Evolutionary conservation across 73 alveolate genomes (phyloP), one percentile per base, ranked within the genome.

Genomic region (Symbiodinium pilosum): DNA sequence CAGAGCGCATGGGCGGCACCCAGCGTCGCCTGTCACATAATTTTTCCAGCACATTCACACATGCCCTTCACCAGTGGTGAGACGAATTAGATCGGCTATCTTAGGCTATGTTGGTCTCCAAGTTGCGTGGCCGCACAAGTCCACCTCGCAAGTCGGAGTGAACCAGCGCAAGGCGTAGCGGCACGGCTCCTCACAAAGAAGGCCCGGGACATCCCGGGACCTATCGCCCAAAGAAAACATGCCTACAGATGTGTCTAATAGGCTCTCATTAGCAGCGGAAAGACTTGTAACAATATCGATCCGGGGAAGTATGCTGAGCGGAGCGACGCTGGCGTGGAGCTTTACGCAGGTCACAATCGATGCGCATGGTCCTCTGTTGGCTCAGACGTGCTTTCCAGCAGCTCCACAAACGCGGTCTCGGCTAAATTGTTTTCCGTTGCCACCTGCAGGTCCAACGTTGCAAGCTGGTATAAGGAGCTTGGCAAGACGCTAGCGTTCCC

Each of bases 1-100:
- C 95, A 88, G 21, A 88, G 95, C 43, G 95, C 95, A 39, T 88
- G 95, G 21, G 95, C 95, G n/a, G 95, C 86, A 30, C 86, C 95
- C n/a, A 88, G 36, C 26, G 95, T 88, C 14, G 95, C 81, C 81
- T 64, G 30, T 9, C 81, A 64, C 21, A 47, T n/a, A n/a, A n/a
- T n/a, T n/a, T n/a, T n/a, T n/a, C n/a, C n/a, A n/a, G n/a, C n/a
- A n/a, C n/a, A n/a, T n/a, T n/a, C n/a, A n/a, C n/a, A n/a, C n/a
- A n/a, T n/a, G n/a, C n/a, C n/a, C n/a, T n/a, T n/a, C n/a, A n/a
- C n/a, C n/a, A n/a, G n/a, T n/a, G n/a, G n/a, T n/a, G n/a, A n/a
- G n/a, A n/a, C n/a, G n/a, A n/a, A 14, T 14, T 47, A 47, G 14
- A 14, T 47, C 59, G 14, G 83, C 83, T n/a, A 68, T 12, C 7